phyloP scores from a whole-genome alignment of 106 monocot genomes.

The Dioscorea dumetorum region DNA sequence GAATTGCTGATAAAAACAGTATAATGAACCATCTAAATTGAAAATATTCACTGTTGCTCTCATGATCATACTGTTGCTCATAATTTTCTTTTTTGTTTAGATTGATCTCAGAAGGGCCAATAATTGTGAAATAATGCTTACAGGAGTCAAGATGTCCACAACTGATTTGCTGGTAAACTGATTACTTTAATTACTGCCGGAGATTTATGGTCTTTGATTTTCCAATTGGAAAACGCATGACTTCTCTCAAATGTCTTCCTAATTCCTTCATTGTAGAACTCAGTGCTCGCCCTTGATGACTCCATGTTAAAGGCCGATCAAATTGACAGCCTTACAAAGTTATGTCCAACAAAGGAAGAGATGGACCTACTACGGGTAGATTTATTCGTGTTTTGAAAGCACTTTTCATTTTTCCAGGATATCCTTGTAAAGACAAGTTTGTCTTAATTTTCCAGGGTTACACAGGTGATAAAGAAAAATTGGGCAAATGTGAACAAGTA shows the following conservation, averaged over 20 bases:
- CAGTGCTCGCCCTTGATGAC: slow-evolving; percentile 86
- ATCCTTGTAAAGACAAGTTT: no score
- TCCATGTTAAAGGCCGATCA: slow-evolving; percentile 82
- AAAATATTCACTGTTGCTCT: no score
- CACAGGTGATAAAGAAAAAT: slow-evolving; percentile 70
- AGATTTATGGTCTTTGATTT: no score
- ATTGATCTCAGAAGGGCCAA: slow-evolving; percentile 11
- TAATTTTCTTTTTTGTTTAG: background rate
- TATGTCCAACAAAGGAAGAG: slow-evolving; percentile 92
- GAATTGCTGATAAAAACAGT: no score
- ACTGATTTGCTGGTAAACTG: slow-evolving; percentile 8
- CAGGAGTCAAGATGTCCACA: slow-evolving; percentile 11
- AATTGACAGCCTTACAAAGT: slow-evolving; percentile 93
- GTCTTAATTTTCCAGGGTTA: slow-evolving; percentile 36
- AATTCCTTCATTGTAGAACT: slow-evolving; percentile 28
- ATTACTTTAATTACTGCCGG: background rate
- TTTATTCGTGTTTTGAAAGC: background rate
- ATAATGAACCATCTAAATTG: no score
- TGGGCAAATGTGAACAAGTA: slow-evolving; percentile 94
- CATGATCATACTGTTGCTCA: no score
- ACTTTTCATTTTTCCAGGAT: no score
- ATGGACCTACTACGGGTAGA: slow-evolving; percentile 81
- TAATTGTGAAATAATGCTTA: slow-evolving; percentile 18
- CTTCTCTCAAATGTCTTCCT: no score
- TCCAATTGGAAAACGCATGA: no score